These are phyloP conservation scores for Trichoderma breve DNA, from an alignment of 2,329 filamentous ascomycete genomes.

Conservation along the genomic window DNA sequence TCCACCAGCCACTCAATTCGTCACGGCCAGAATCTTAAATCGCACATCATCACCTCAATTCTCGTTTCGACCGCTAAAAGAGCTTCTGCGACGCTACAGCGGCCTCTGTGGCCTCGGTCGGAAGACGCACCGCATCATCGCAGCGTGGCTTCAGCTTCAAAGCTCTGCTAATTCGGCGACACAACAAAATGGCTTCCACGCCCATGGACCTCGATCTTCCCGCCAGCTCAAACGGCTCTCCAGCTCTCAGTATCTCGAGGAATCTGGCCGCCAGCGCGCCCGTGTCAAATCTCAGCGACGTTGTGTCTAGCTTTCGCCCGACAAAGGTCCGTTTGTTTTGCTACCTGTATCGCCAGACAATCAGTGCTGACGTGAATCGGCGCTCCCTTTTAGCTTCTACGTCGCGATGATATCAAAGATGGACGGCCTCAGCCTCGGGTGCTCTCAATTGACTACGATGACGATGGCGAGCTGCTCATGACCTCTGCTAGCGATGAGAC, in stretches of 20 bases:
- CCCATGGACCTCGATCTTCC: slow-evolving; percentile 57
- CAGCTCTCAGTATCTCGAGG: slow-evolving; percentile 51
- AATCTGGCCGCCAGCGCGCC: slow-evolving; percentile 41
- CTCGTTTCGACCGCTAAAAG: not conserved
- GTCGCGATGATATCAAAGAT: slow-evolving; percentile 55
- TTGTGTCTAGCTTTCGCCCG: slow-evolving; percentile 75
- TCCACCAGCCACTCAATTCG: not conserved
- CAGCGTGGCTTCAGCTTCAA: not conserved
- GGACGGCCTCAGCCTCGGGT: slow-evolving; percentile 59
- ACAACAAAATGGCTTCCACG: slow-evolving; percentile 53
- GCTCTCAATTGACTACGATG: slow-evolving; percentile 93
- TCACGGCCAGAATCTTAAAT: not conserved
- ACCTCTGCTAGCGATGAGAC: slow-evolving; percentile 91
- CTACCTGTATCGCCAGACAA: too few species aligned
- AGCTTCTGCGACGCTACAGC: not conserved
- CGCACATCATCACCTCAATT: not conserved
- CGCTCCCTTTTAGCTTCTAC: slow-evolving; percentile 47
- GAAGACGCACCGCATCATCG: not conserved
- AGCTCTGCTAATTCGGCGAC: not conserved
- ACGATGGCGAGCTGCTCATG: slow-evolving; percentile 88
- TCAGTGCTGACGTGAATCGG: not conserved
- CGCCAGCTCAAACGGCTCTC: slow-evolving; percentile 41
- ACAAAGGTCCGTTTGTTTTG: slow-evolving; percentile 60
- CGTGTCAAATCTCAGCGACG: slow-evolving; percentile 70
- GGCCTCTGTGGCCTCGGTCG: not conserved